Base-by-base conservation (phyloP, 306 rosid genomes). In the Chamaecrista fasciculata region DNA sequence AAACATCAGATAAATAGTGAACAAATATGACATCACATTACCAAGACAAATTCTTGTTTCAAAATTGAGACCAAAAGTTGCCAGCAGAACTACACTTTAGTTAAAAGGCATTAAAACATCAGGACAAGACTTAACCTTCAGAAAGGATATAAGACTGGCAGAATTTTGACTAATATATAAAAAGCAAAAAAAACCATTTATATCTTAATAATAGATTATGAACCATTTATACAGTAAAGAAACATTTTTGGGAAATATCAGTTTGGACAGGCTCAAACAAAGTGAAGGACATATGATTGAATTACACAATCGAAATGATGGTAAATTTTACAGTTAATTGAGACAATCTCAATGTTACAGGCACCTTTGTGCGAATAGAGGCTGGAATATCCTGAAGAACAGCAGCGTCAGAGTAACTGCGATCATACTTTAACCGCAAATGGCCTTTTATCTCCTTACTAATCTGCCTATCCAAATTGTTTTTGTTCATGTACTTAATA, bases 361-460 rank as follows among this genome's bases (percentile, higher is more conserved):
- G 59, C 56, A 87, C 94, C 94, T 85, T 83, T 2, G 78, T 66
- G 64, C 86, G 86, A 43, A 87, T 79, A 52, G 86, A 79, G 71
- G 80, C 43, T 21, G 90, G 94, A 51, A 87, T 81, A 49, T 83
- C 90, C 53, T 85, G 82, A 72, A 87, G 90, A 69, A 77, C 78
- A 40, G 81, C 55, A 51, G 78, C 78, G 53, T 75, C 79, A 0
- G 82, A 66, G 78, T 79, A 83, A 71, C 81, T 71, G 23, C 84
- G 77, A 16, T 81, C 82, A 51, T 60, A 83, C 71, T 87, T 82
- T 37, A 85, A 77, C 29, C 78, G 79, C 28, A 87, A 19, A 48
- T 87, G 94, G 20, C 73, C 66, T 77, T 79, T 79, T 25, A 87
- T 71, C 15, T 47, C 67, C 61, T 75, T 71, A 66, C 65, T 69